Evolutionary conservation across 1,284 basidiomycete species (phyloP).

Genomic region (Ganoderma sinense): DNA sequence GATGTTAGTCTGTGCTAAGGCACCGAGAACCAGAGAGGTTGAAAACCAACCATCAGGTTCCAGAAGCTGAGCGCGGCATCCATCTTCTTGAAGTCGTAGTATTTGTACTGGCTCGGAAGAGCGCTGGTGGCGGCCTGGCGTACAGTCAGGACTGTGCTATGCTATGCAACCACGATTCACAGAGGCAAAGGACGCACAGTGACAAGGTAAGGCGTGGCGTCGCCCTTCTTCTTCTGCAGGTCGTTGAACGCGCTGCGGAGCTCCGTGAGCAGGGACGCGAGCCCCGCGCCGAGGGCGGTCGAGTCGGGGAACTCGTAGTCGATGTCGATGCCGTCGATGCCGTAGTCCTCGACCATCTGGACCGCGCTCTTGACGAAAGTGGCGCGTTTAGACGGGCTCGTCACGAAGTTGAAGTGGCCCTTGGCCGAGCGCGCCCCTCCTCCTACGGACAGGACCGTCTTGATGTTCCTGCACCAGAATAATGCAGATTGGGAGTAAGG

Average conservation of each 20-base stretch:
- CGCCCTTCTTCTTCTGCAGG: constrained; percentile 62
- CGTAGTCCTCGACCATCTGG: constrained; percentile 83
- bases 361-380: constrained; percentile 80
- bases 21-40: no score
- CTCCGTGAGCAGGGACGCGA: constrained; percentile 65
- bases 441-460: constrained; percentile 81
- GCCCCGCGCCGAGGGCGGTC: constrained; percentile 60
- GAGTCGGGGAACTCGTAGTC: constrained; percentile 73
- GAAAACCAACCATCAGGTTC: constrained; percentile 89
- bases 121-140: constrained; percentile 58
- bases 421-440: constrained; percentile 81
- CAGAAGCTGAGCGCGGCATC: constrained; percentile 81
- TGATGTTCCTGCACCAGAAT: constrained; percentile 79
- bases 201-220: constrained; percentile 63
- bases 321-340: constrained; percentile 87
- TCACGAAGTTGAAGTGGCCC: constrained; percentile 73
- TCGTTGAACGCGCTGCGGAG: constrained; percentile 63
- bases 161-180: no score
- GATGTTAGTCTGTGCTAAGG: neutral
- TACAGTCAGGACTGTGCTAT: neutral
- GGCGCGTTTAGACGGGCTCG: constrained; percentile 59
- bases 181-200: constrained; percentile 50
- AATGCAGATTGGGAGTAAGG: no score
- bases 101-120: constrained; percentile 71
- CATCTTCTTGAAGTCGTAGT: constrained; percentile 77